Percentiles rank a stretch among this genome's conserved stretches.
phyloP scores from a whole-genome alignment of 176 grass and related monocot species.

The Bromus sterilis region DNA sequence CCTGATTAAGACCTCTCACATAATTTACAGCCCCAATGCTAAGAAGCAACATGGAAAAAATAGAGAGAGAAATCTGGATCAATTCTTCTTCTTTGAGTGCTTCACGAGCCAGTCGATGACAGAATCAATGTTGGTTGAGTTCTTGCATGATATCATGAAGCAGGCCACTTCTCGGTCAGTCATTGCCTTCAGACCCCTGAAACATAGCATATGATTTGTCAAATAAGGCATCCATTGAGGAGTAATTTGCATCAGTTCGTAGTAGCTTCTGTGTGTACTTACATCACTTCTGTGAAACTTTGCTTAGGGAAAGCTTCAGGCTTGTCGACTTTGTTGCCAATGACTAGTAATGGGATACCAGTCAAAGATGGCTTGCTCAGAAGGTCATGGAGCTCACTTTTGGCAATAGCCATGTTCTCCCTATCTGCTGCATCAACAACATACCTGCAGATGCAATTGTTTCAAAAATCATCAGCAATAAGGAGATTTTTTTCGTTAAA shows the following conservation, averaged over 20 bases:
- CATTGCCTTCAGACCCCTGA: conserved; percentile 66
- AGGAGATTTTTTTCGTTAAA: background rate
- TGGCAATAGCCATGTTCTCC: conserved; percentile 87
- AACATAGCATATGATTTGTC: background rate
- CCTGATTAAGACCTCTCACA: conserved; percentile 36
- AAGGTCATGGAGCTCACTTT: conserved; percentile 90
- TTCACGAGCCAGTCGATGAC: conserved; percentile 97
- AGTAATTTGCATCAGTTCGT: background rate
- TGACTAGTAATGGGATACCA: conserved; percentile 79
- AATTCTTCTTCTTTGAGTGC: conserved; percentile 93
- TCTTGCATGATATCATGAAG: conserved; percentile 99
- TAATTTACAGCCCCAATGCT: conserved; percentile 54
- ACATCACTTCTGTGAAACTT: conserved; percentile 74
- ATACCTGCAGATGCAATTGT: conserved; percentile 50
- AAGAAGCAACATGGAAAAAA: conserved; percentile 34
- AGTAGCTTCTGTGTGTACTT: conserved; percentile 15
- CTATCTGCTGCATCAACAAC: conserved; percentile 88
- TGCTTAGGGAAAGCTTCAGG: conserved; percentile 74
- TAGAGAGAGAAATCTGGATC: conserved; percentile 21
- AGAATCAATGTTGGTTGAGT: conserved; percentile 83
- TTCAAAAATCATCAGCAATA: background rate
- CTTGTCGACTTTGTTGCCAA: conserved; percentile 93
- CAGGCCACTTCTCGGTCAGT: conserved; percentile 75
- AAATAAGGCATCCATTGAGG: background rate
- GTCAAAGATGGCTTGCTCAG: conserved; percentile 82